Percentiles rank a stretch among this genome's conserved stretches.
Conservation (phyloP, 331 rosid genomes). For the Erythrophleum ivorense region DNA sequence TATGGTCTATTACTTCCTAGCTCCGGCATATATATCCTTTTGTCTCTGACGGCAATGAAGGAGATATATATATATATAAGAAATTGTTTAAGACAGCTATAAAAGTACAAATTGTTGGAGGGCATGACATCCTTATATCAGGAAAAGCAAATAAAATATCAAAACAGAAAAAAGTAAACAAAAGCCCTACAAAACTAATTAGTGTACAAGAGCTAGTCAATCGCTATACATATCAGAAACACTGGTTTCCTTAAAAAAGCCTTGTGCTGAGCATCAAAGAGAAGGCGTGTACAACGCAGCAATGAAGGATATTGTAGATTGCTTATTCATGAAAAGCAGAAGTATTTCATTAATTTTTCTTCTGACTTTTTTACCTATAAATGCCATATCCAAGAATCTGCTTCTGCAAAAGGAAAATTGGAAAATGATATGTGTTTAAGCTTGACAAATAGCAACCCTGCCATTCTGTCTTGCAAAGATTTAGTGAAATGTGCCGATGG, state of each 20-base stretch:
- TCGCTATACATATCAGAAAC: not conserved
- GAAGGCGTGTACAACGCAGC: not conserved
- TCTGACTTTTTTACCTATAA: not conserved
- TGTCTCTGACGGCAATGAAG: not conserved
- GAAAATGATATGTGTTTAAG: not conserved
- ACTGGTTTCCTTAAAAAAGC: not conserved
- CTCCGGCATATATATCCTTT: not conserved
- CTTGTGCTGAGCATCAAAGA: not conserved
- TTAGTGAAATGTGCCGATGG: not conserved
- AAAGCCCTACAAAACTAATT: not conserved
- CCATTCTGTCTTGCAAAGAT: not conserved
- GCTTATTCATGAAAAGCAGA: not conserved
- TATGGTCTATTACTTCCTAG: not conserved
- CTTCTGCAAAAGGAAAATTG: slow-evolving; percentile 10
- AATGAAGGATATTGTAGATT: not conserved
- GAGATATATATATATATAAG: not conserved
- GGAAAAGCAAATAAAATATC: not conserved
- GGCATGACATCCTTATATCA: not conserved
- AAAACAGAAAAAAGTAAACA: not conserved
- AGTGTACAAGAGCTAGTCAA: not conserved
- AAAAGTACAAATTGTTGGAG: not conserved
- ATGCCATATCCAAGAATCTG: not conserved
- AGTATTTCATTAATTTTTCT: not conserved
- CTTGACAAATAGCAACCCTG: not conserved
- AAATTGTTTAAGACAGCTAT: not conserved